Conservation (phyloP, 441 rosid genomes). For the Erodium moschatum region DNA sequence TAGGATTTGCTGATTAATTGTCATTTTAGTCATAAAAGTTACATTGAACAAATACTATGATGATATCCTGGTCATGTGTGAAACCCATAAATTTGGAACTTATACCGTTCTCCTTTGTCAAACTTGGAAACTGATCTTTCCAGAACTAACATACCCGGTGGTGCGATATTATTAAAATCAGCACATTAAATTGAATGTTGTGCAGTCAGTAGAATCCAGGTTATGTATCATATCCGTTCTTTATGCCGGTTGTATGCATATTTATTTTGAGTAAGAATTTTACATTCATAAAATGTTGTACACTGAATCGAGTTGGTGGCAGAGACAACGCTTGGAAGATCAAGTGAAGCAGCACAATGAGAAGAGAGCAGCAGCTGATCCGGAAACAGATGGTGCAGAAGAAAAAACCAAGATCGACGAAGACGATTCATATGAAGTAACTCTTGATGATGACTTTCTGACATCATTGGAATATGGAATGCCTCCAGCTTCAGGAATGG, state of each 20-base stretch:
- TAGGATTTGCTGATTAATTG: background rate
- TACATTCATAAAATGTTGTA: background rate
- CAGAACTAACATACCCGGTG: no score
- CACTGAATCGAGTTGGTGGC: slow-evolving; percentile 23
- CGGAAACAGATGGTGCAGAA: slow-evolving; percentile 26
- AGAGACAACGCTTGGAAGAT: slow-evolving; percentile 89
- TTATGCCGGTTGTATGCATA: background rate
- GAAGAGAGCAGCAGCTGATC: slow-evolving; percentile 46
- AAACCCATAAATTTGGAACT: no score
- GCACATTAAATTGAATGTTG: no score
- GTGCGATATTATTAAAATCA: no score
- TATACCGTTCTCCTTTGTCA: no score
- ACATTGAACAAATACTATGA: background rate
- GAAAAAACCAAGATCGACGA: slow-evolving; percentile 34
- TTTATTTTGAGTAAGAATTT: background rate
- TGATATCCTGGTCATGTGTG: background rate
- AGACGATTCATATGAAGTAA: slow-evolving; percentile 75
- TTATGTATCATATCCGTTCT: background rate
- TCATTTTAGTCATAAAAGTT: background rate
- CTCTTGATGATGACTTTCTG: slow-evolving; percentile 83
- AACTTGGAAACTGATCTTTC: no score
- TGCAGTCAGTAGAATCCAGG: no score
- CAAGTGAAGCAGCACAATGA: slow-evolving; percentile 83
- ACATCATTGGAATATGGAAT: slow-evolving; percentile 92
- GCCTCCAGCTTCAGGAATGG: slow-evolving; percentile 99